Conservation (phyloP, 2,329 filamentous ascomycete genomes). For the Arthrinium phaeospermum region DNA sequence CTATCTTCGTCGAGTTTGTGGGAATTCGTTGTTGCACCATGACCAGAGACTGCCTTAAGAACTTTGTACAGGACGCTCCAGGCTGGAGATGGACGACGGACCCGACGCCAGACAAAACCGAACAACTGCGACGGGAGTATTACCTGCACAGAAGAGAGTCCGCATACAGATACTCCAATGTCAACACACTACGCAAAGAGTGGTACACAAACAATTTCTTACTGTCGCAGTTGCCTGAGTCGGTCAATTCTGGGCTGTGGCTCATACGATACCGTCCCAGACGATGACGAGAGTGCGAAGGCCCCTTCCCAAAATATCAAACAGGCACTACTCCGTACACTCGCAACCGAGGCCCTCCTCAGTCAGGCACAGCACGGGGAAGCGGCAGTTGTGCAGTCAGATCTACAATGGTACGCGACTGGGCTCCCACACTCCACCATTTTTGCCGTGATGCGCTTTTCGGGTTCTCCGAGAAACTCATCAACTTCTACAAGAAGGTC, state of each 20-base stretch:
- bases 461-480: constrained; percentile 49
- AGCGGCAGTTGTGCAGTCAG: constrained; percentile 47
- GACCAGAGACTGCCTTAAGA: constrained; percentile 35
- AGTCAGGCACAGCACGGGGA: constrained; percentile 32
- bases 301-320: constrained; percentile 39
- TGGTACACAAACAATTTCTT: constrained; percentile 40
- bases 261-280: constrained; percentile 33
- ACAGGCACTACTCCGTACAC: constrained; percentile 45
- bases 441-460: constrained; percentile 49
- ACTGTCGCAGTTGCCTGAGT: constrained; percentile 40
- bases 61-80: constrained; percentile 26
- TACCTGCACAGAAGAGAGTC: constrained; percentile 29
- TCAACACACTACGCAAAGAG: constrained; percentile 22
- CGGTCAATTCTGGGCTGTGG: constrained; percentile 33
- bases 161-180: neutral
- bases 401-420: constrained; percentile 49
- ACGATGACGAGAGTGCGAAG: constrained; percentile 30
- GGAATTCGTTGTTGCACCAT: constrained; percentile 42
- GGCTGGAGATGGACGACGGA: constrained; percentile 24
- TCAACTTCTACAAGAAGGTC: constrained; percentile 50
- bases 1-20: constrained; percentile 51
- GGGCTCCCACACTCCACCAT: constrained; percentile 51
- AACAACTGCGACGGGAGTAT: constrained; percentile 35
- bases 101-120: constrained; percentile 27
- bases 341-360: constrained; percentile 45